Conservation (phyloP, 2,329 filamentous ascomycete species). For the Pseudogymnoascus sp. region DNA sequence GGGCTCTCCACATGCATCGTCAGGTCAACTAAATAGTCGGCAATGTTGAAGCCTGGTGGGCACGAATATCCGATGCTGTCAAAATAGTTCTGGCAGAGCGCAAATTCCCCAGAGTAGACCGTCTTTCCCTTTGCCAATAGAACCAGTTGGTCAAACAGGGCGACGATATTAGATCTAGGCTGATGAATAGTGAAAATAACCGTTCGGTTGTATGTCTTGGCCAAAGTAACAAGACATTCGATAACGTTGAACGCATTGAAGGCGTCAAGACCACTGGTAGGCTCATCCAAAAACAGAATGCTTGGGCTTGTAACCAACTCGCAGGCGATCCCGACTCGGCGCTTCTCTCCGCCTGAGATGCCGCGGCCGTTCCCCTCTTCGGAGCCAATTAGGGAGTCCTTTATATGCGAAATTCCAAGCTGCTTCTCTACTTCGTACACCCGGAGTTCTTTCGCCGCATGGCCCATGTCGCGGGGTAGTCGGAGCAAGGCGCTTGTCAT, state of each 20-base stretch:
- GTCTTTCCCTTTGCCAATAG: constrained; percentile 81
- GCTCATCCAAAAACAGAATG: constrained; percentile 94
- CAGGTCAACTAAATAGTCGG: constrained; percentile 92
- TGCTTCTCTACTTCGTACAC: constrained; percentile 93
- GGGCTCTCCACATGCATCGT: constrained; percentile 84
- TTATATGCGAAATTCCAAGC: constrained; percentile 88
- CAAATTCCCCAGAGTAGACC: constrained; percentile 89
- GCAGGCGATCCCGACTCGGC: constrained; percentile 92
- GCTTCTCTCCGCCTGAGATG: constrained; percentile 94
- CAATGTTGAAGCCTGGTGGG: constrained; percentile 96
- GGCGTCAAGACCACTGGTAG: constrained; percentile 89
- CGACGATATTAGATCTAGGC: constrained; percentile 94
- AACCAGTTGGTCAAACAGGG: constrained; percentile 89
- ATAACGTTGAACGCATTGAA: constrained; percentile 98
- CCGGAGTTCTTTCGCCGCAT: constrained; percentile 77
- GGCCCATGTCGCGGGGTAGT: constrained; percentile 86
- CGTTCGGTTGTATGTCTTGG: constrained; percentile 93
- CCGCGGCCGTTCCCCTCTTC: constrained; percentile 91
- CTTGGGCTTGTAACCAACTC: constrained; percentile 96
- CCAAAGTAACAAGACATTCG: constrained; percentile 87
- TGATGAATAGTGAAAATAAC: constrained; percentile 99
- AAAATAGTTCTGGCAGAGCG: constrained; percentile 84
- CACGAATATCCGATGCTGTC: constrained; percentile 86
- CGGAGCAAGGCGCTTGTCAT: constrained; percentile 85
- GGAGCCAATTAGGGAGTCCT: constrained; percentile 89